phyloP scores from a whole-genome alignment of 306 rosid genomes.

The Cicer pinnatifidum region DNA sequence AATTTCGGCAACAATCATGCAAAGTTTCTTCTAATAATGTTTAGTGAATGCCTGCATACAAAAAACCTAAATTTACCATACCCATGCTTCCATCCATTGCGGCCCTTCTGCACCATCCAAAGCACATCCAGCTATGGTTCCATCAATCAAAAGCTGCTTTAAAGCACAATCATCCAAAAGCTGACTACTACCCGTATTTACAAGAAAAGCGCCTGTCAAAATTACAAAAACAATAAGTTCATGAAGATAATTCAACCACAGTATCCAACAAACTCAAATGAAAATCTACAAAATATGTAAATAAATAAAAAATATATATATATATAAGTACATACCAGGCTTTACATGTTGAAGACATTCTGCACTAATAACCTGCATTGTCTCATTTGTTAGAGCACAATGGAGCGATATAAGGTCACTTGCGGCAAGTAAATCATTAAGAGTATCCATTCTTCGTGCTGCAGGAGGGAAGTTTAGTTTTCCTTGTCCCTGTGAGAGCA shows the following conservation, averaged over 20 bases:
- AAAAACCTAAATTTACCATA: slow-evolving; percentile 51
- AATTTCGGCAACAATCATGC: slow-evolving; percentile 22
- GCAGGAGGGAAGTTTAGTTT: slow-evolving; percentile 78
- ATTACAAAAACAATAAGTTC: slow-evolving; percentile 36
- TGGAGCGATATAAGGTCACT: slow-evolving; percentile 96
- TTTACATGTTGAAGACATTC: slow-evolving; percentile 92
- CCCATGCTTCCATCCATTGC: slow-evolving; percentile 99
- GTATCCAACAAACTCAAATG: slow-evolving; percentile 12
- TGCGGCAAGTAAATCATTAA: slow-evolving; percentile 94
- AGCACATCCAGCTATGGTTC: slow-evolving; percentile 97
- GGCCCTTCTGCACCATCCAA: slow-evolving; percentile 99
- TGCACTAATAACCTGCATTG: slow-evolving; percentile 84
- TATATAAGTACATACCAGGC: slow-evolving; percentile 65
- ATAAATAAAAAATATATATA: no score
- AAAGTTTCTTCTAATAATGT: slow-evolving; percentile 26
- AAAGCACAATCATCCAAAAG: slow-evolving; percentile 97
- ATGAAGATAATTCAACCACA: slow-evolving; percentile 30
- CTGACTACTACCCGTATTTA: slow-evolving; percentile 94
- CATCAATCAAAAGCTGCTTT: slow-evolving; percentile 96
- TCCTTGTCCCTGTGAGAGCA: slow-evolving; percentile 61
- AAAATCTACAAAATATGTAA: not conserved
- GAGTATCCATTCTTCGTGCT: slow-evolving; percentile 97
- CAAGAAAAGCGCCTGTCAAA: slow-evolving; percentile 87
- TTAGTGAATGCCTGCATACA: slow-evolving; percentile 16
- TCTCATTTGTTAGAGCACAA: slow-evolving; percentile 88